Conservation (phyloP, 2,329 filamentous ascomycete species). For the Passalora sequoiae region DNA sequence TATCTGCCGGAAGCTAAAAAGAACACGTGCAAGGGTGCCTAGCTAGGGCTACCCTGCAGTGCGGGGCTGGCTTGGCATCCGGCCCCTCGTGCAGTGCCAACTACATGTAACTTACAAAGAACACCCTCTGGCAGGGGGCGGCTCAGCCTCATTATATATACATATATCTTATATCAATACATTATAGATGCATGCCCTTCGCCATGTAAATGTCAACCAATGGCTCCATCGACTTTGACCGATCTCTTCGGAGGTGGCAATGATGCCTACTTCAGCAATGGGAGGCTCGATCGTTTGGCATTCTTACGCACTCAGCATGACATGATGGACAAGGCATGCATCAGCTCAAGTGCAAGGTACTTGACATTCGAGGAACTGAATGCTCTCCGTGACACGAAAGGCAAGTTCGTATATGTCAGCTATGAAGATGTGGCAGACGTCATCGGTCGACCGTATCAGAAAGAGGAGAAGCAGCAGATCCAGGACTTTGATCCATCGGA, state of each 20-base stretch:
- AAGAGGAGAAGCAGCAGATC: constrained; percentile 20
- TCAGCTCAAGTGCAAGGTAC: constrained; percentile 18
- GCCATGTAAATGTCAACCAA: too few relatives aligned
- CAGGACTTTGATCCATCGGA: constrained; percentile 17
- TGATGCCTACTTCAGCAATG: constrained; percentile 22
- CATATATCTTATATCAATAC: too few relatives aligned
- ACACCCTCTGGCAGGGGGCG: too few relatives aligned
- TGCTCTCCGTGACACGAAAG: constrained; percentile 13
- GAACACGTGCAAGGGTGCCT: background rate
- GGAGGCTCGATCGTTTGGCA: constrained; percentile 17
- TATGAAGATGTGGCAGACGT: constrained; percentile 16
- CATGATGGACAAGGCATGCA: constrained; percentile 20
- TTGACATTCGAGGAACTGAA: constrained; percentile 20
- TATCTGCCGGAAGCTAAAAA: too few relatives aligned
- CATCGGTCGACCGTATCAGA: constrained; percentile 17
- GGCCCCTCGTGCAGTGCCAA: constrained; percentile 16
- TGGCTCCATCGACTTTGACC: constrained; percentile 16
- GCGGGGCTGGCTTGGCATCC: background rate
- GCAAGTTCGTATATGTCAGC: constrained; percentile 13
- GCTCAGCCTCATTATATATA: too few relatives aligned
- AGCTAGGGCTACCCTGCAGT: background rate
- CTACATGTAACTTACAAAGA: constrained; percentile 24
- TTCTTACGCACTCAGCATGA: constrained; percentile 19
- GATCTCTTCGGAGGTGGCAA: constrained; percentile 20
- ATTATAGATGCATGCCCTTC: too few relatives aligned